Base-by-base conservation (phyloP, 257 asterid genomes). In the Penstemon newberryi region DNA sequence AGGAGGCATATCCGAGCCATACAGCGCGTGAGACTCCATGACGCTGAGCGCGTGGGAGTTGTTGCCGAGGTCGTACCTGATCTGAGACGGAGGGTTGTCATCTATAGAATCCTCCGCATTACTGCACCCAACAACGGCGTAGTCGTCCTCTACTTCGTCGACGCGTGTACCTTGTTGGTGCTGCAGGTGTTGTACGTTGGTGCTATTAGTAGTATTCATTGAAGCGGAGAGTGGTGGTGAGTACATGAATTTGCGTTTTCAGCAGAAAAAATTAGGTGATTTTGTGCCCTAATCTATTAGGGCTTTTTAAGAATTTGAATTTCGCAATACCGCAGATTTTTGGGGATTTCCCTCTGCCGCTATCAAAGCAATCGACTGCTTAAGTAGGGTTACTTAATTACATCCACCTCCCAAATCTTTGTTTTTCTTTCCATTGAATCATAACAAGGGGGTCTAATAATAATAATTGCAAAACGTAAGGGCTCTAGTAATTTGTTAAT, bases 71-170 rank as follows among this genome's bases (percentile, higher is more conserved):
- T 25, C 33, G 33, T 25, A 25, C 33, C 79, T 79, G 91, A 85
- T 86, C 87, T 82, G 96, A 25, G 89, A 75, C 3, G 79, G 71
- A 4, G 80, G 82, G 56, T 76, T 75, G 73, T 86, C 81, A 4
- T 43, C 78, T 33, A 79, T 36, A 65, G 86, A 73, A 8, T 83
- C 88, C 51, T 87, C 86, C 33, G 76, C 95, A 66, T 79, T 77
- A 58, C 83, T 63, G 77, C 77, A 80, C 64, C 57, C 71, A 57
- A 79, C 83, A 80, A 43, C 79, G 77, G 79, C 92, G 67, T 77
- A 78, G 7, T 75, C 85, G 9, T 86, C 84, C 1, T 81, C 88
- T 8, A 80, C 84, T 1, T 85, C 88, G 67, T 79, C 84, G 73
- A 71, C 41, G 55, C 41, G 44, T 70, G 78, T 58, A 38, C 66